Conservation (phyloP, 805 yeast genomes). For the Saturnispora saitoi region DNA sequence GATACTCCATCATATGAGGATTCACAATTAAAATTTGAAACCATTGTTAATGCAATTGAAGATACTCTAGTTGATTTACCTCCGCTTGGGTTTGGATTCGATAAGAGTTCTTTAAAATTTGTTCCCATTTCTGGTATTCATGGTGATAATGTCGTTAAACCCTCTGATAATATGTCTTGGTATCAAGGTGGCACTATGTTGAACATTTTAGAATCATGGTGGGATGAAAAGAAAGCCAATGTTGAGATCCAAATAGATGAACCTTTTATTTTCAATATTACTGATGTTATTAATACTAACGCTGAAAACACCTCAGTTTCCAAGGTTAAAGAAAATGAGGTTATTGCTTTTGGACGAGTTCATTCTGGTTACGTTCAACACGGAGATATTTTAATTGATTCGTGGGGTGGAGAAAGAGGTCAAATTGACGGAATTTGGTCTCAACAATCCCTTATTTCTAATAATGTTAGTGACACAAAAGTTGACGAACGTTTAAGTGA, state of each 20-base stretch:
- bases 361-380: conserved; percentile 60
- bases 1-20: conserved; percentile 52
- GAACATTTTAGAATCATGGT: conserved; percentile 30
- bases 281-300: conserved; percentile 38
- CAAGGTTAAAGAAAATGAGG: conserved; percentile 34
- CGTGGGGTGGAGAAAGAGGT: conserved; percentile 35
- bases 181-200: conserved; percentile 41
- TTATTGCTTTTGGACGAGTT: conserved; percentile 55
- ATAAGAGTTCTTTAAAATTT: conserved; percentile 33
- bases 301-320: conserved; percentile 5
- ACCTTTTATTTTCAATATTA: conserved; percentile 47
- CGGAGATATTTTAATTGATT: conserved; percentile 50
- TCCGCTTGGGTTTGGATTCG: conserved; percentile 44
- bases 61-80: conserved; percentile 43
- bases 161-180: conserved; percentile 24
- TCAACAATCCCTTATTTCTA: conserved; percentile 18
- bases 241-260: conserved; percentile 23
- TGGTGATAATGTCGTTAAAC: conserved; percentile 56
- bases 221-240: conserved; percentile 14
- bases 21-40: conserved; percentile 20
- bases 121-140: conserved; percentile 64
- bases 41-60: conserved; percentile 43
- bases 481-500: conserved; percentile 14
- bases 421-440: conserved; percentile 33
- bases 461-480: conserved; percentile 17